Evolutionary conservation across 177 flowering plant species (phyloP), one percentile per base, ranked within the genome.

Genomic region (Vitis hybrid): DNA sequence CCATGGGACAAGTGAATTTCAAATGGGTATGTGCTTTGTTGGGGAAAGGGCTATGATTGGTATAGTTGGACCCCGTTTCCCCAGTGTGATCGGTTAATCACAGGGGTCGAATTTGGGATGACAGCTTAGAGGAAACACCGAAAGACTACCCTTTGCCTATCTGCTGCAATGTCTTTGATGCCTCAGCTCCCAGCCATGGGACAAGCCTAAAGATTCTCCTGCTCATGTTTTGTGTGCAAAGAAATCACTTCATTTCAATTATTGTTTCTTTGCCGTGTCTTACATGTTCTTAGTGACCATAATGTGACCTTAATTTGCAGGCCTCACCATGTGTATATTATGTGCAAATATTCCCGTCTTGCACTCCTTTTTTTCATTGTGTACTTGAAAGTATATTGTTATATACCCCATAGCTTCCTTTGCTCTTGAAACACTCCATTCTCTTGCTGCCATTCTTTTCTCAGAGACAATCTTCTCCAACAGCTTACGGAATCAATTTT

Each of bases 1-100:
- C 87, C 81, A 65, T 35, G 18, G 8, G 77, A 69, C 84, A 80
- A 74, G 82, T 76, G 83, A 81, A 69, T 6, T 75, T 74, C 46
- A 54, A 72, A 52, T 68, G 50, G 65, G 67, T 46, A 65, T 71
- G 61, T 46, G 75, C 66, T 76, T 35, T 68, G 55, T 32, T 57
- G 56, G 24, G 65, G 46, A 61, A 17, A 70, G 60, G 48, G 70
- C 24, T 66, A 68, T 65, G 71, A 72, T 68, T 58, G 70, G 74
- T 58, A 20, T 14, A 59, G 48, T 67, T 67, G 74, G 81, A 79
- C 66, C 75, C 84, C 80, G 35, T 18, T 62, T 49, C 49, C 2
- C 53, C 58, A 54, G 27, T 49, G 7, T 70, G 54, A 54, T 63
- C 18, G 60, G 67, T 59, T 11, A 49, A 66, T 57, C 51, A 61